Base-by-base conservation (phyloP, 1,139 yeast genomes). In the Debaryomyces coudertii region DNA sequence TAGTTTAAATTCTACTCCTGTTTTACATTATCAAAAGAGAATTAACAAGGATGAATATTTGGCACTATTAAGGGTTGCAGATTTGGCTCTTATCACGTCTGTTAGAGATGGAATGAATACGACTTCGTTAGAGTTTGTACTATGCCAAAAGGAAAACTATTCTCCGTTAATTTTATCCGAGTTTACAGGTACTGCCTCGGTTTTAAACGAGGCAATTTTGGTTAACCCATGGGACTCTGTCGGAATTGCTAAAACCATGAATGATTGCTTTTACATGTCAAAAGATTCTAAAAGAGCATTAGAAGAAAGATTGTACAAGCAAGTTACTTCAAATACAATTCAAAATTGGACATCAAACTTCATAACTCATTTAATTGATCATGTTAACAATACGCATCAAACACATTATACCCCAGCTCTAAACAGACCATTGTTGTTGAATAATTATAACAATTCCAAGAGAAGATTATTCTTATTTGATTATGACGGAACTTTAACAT, bases 221-320 rank as follows among this genome's bases (percentile, higher is more conserved):
- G 95, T 93, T 31, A 95, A 93, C 58, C 99, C 99, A 11, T 93
- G 97, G 96, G 98, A 93, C 67, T 77, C 95, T 0, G 93, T 89
- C 24, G 96, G 96, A 4, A 93, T 92, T 31, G 95, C 99, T 1
- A 87, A 83, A 56, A 80, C 95, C 5, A 86, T 95, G 45, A 76
- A 90, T 61, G 82, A 80, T 47, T 80, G 92, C 43, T 73, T 93
- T 36, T 54, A 63, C 23, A 73, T 86, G 79, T 56, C 80, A 7
- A 53, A 54, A 1, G 62, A 65, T 20, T 78, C 71, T 6, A 78
- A 78, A 55, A 47, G 58, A 22, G 55, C 60, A 36, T 61, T 83
- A 55, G 83, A 83, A 62, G 53, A 65, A 34, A 76, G 75, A 45
- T 67, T 90, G 39, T 88, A 85, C 66, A 58, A 76, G 14, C 78